Evolutionary conservation across 495 filamentous ascomycete genomes (phyloP), one percentile per base, ranked within the genome.

Genomic region (Sporormia fimetaria): DNA sequence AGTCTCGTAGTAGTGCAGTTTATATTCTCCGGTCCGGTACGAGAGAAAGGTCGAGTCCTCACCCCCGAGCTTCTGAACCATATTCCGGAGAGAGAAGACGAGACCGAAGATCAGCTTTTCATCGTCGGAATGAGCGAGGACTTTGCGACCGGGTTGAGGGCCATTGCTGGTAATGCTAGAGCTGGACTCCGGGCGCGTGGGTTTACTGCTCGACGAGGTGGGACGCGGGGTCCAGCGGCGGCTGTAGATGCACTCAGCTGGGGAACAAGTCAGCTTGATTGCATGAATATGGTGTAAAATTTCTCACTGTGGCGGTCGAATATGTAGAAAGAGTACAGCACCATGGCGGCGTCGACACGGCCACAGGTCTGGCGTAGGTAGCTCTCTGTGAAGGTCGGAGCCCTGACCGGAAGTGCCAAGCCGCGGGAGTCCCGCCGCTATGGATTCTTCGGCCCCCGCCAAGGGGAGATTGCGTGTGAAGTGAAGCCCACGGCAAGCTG

Each of bases 1-100:
- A 10, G 90, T 95, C 69, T 98, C 90, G 71, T 94, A 96, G 67
- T 93, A 98, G 67, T 98, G 90, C 39, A 96, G 76, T 65, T 95
- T 94, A 67, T 98, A 98, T 59, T 94, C 83, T 50, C 71, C 80
- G 37, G 90, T 98, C 52, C 81, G 76, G 63, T 78, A 96, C 24
- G 75, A 78, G 46, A 95, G 78, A 63, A 95, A 96, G 60, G 80
- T 75, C 63, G 94, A 85, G 57, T 93, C 85, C 17, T 79, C 76
- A 33, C 87, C 87, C 44, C 87, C 87, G 17, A 98, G 71, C 66
- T 94, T 94, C 63, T 81, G 80, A 47, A 87, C 87, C 86, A 98
- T 94, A 63, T 94, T 95, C 49, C 92, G 74, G 53, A 98, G 64
- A 17, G 86, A 93, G 65, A 95, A 98, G 21, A 96, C 78, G 42